phyloP scores from a whole-genome alignment of 1,284 basidiomycete genomes.

The Trichosporon sp. region DNA sequence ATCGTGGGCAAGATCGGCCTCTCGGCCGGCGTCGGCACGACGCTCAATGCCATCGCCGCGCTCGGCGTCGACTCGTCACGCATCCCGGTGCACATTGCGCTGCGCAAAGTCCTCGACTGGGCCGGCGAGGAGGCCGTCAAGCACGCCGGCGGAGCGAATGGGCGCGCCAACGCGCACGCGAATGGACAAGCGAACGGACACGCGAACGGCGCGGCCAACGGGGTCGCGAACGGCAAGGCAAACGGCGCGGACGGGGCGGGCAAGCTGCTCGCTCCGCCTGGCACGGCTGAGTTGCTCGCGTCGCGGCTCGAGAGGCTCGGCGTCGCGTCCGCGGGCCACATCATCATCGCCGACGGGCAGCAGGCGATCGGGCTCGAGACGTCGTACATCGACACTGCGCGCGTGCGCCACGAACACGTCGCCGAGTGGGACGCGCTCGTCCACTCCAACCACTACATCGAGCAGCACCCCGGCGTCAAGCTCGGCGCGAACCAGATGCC shows the following conservation, averaged over 20 bases:
- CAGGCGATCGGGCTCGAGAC: constrained; percentile 18
- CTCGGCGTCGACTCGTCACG: constrained; percentile 16
- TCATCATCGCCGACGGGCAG: constrained; percentile 14
- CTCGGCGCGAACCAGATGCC: neutral
- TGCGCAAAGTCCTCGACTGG: constrained; percentile 20
- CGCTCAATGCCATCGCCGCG: constrained; percentile 19
- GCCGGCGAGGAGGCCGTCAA: constrained; percentile 8
- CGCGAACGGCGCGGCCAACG: neutral
- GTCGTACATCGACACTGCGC: neutral
- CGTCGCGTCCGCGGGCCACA: constrained; percentile 18
- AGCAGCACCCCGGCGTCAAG: constrained; percentile 17
- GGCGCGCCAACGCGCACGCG: neutral
- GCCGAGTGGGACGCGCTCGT: constrained; percentile 6
- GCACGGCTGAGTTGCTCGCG: constrained; percentile 1
- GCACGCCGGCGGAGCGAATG: neutral
- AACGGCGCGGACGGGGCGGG: neutral
- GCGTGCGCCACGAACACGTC: constrained; percentile 1
- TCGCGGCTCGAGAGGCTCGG: constrained; percentile 6
- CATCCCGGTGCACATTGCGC: constrained; percentile 18
- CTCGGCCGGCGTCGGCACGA: constrained; percentile 15
- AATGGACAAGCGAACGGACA: neutral
- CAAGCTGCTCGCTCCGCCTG: neutral
- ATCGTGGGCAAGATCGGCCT: constrained; percentile 25
- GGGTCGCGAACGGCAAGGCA: neutral
- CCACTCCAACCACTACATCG: constrained; percentile 24